phyloP scores from a whole-genome alignment of 768 basidiomycete genomes.

The Krasilnikovozyma curviuscula region DNA sequence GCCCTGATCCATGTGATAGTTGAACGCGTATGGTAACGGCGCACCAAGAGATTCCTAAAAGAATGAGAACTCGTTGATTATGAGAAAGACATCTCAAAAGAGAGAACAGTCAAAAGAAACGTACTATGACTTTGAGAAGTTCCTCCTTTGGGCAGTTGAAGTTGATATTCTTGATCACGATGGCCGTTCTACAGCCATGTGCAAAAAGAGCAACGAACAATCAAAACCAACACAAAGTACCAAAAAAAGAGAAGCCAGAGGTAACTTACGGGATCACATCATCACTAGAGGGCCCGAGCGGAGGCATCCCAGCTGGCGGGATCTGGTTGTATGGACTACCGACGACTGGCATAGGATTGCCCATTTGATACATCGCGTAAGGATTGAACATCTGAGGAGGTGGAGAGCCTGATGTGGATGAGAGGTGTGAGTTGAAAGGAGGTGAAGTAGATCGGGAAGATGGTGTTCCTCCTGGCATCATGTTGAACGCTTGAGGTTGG shows the following conservation, averaged over 20 bases:
- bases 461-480: background rate
- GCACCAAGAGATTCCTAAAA: slow-evolving; percentile 68
- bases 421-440: slow-evolving; percentile 24
- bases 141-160: slow-evolving; percentile 96
- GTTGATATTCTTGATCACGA: slow-evolving; percentile 99
- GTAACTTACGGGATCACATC: slow-evolving; percentile 11
- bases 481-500: background rate
- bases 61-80: slow-evolving; percentile 5
- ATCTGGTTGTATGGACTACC: background rate
- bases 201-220: background rate
- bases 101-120: background rate
- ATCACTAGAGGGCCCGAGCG: slow-evolving; percentile 1
- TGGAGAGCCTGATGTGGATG: slow-evolving; percentile 2
- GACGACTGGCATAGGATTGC: background rate
- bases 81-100: background rate
- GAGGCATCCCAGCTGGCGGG: background rate
- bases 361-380: background rate
- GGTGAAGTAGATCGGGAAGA: slow-evolving; percentile 11
- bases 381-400: slow-evolving; percentile 4
- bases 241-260: background rate
- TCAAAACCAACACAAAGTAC: background rate
- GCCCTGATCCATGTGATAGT: slow-evolving; percentile 94
- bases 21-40: slow-evolving; percentile 96
- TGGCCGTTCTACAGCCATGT: slow-evolving; percentile 41
- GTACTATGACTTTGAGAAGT: slow-evolving; percentile 77